These are phyloP conservation scores for Ophiosphaerella herpotricha DNA, from an alignment of 2,329 filamentous ascomycete genomes.

Conservation along the genomic window DNA sequence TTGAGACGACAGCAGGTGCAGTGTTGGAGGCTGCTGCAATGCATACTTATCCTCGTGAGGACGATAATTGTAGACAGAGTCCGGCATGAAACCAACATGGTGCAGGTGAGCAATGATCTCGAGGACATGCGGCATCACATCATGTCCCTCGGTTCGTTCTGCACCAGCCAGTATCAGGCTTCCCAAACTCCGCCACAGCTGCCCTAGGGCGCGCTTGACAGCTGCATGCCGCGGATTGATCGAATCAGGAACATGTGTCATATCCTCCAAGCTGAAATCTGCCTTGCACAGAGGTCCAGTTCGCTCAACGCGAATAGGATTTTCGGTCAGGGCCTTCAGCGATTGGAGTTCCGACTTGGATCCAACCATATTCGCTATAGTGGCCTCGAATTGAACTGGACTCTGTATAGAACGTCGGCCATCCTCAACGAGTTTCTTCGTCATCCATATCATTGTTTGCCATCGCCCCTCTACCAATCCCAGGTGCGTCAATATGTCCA, in stretches of 20 bases:
- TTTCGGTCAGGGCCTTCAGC: conserved; percentile 31
- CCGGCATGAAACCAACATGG: conserved; percentile 53
- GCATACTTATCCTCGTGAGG: conserved; percentile 41
- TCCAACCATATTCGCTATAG: conserved; percentile 22
- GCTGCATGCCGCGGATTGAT: conserved; percentile 22
- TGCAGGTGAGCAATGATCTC: conserved; percentile 56
- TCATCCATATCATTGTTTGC: conserved; percentile 52
- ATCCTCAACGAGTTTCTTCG: conserved; percentile 49
- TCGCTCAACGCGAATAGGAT: conserved; percentile 23
- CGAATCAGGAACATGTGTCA: conserved; percentile 32
- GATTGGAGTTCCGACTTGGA: conserved; percentile 15
- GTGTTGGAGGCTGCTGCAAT: conserved; percentile 53
- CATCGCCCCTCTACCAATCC: conserved; percentile 49
- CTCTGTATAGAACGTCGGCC: conserved; percentile 17
- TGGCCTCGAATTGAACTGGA: conserved; percentile 14
- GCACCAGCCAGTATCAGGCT: conserved; percentile 50
- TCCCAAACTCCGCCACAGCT: conserved; percentile 53
- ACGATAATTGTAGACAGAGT: conserved; percentile 50
- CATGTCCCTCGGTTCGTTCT: conserved; percentile 21
- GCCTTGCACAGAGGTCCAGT: conserved; percentile 16
- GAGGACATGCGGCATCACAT: conserved; percentile 50
- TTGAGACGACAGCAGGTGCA: conserved; percentile 53
- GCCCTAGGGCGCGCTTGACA: conserved; percentile 48
- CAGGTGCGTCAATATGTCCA: conserved; percentile 49
- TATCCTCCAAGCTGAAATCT: conserved; percentile 25